A percentile compares a stretch with the other conserved stretches of the same genome.
Evolutionary conservation across 163 green algal genomes (phyloP).

Genomic region (Volvox carteri): DNA sequence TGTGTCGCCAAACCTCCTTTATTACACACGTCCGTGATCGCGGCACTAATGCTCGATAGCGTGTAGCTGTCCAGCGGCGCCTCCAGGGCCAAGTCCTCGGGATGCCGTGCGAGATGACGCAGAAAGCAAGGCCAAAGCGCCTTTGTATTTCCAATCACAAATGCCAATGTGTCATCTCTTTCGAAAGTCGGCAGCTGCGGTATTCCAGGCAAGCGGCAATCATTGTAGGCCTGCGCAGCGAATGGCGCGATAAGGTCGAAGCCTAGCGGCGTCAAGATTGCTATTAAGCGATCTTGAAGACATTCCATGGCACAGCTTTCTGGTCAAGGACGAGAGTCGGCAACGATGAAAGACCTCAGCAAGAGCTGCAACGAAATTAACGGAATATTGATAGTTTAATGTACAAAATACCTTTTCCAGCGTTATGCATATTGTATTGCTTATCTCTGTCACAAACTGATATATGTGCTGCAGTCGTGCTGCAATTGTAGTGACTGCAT

Average conservation of each 20-base stretch:
- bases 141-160: slow-evolving; percentile 46
- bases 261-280: background rate
- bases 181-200: slow-evolving; percentile 2
- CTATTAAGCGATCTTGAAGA: background rate
- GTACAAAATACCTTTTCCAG: no score
- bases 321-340: no score
- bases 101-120: background rate
- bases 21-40: background rate
- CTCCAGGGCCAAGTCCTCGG: background rate
- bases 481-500: no score
- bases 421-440: no score
- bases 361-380: no score
- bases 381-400: no score
- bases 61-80: slow-evolving; percentile 33
- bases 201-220: background rate
- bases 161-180: background rate
- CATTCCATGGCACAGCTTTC: background rate
- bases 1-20: background rate
- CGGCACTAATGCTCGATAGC: background rate
- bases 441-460: no score
- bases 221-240: slow-evolving; percentile 22
- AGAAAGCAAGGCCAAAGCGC: slow-evolving; percentile 34
- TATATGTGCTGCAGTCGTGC: no score
- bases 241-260: slow-evolving; percentile 25
- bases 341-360: no score